phyloP scores from a whole-genome alignment of 2,329 filamentous ascomycete species.

The Leptographium lundbergii region DNA sequence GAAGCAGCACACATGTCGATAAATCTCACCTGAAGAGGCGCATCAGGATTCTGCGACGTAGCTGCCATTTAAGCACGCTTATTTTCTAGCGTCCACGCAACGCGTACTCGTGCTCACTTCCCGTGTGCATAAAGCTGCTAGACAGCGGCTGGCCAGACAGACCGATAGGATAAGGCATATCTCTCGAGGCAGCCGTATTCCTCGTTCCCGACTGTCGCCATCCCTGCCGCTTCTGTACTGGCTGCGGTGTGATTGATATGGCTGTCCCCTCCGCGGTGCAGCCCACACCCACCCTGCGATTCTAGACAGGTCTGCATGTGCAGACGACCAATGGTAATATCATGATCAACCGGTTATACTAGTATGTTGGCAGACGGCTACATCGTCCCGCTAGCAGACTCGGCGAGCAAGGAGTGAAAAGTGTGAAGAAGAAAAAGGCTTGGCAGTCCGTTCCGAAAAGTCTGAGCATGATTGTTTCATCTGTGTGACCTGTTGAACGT shows the following conservation, averaged over 20 bases:
- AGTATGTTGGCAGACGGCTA: background rate
- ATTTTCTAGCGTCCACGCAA: background rate
- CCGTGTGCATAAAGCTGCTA: background rate
- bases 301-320: background rate
- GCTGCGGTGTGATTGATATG: background rate
- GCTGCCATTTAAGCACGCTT: background rate
- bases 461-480: background rate
- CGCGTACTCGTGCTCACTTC: background rate
- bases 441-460: background rate
- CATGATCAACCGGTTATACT: background rate
- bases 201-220: background rate
- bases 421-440: background rate
- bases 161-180: background rate
- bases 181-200: background rate
- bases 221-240: background rate
- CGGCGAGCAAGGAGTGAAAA: background rate
- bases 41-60: background rate
- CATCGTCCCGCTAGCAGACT: background rate
- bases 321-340: background rate
- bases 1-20: background rate
- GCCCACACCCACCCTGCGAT: background rate
- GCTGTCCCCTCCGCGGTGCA: no score
- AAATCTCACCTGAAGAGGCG: background rate
- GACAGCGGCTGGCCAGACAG: background rate
- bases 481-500: conserved; percentile 3